Conservation (phyloP, 108 stramenopile genomes). For the Stephanodiscus triporus region DNA sequence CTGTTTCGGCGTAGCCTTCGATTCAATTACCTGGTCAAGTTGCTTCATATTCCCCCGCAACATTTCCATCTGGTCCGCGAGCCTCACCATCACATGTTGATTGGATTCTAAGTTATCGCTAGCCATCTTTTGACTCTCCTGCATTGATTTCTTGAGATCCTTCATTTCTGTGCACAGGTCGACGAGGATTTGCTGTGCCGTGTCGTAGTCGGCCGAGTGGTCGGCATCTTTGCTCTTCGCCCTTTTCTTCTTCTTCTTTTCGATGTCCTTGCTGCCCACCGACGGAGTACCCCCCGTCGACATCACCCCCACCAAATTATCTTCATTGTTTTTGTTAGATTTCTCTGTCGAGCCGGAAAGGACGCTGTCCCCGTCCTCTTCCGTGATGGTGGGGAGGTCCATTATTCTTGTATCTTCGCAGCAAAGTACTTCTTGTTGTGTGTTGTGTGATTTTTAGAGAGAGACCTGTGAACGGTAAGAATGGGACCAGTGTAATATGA, state of each 20-base stretch:
- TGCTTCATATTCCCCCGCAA: constrained; percentile 37
- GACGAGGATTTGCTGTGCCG: constrained; percentile 48
- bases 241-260: constrained; percentile 38
- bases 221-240: constrained; percentile 13
- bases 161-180: constrained; percentile 56
- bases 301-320: not conserved
- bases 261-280: constrained; percentile 17
- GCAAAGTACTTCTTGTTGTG: not conserved
- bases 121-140: constrained; percentile 13
- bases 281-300: constrained; percentile 3
- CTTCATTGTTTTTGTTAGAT: not conserved
- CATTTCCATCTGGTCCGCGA: constrained; percentile 34
- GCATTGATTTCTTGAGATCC: constrained; percentile 35
- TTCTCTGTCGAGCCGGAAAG: constrained; percentile 15
- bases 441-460: not conserved
- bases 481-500: too few relatives aligned
- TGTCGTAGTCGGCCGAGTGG: constrained; percentile 21
- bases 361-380: constrained; percentile 35
- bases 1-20: constrained; percentile 46
- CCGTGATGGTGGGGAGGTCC: constrained; percentile 43
- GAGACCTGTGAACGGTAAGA: too few relatives aligned
- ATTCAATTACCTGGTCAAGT: constrained; percentile 40
- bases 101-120: constrained; percentile 41
- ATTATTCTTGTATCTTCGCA: constrained; percentile 3
- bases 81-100: constrained; percentile 22